Base-by-base conservation (phyloP, 768 basidiomycete genomes). In the Boletus subcaerulescens region DNA sequence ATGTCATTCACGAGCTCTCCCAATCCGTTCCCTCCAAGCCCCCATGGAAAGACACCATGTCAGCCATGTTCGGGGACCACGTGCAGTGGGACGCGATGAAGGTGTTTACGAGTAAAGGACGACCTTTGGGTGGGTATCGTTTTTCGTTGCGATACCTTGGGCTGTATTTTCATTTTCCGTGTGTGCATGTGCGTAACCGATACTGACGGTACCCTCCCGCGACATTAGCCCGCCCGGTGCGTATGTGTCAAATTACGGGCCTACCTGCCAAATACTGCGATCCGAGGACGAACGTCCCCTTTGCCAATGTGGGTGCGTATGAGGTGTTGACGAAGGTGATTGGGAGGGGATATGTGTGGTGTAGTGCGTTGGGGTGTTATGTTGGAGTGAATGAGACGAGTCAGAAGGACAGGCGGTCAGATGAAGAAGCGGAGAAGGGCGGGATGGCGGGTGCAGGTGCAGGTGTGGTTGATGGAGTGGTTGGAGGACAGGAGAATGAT, bases 11-110 rank as follows among this genome's bases (percentile, higher is more conserved):
- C 62, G 87, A 89, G 60, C 47, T 69, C 3, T 74, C 71, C 3
- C 82, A 87, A 57, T 65, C 70, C 2, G 71, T 77, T 22, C 74
- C 73, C 5, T 69, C 71, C 1, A 69, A 83, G 54, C 86, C 88
- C 0, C 64, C 70, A 0, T 88, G 89, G 87, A 76, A 73, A 45
- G 82, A 87, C 31, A 91, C 87, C 12, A 89, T 94, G 86, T 63
- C 77, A 8, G 85, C 91, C 2, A 78, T 96, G 74, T 92, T 98
- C 61, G 93, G 95, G 2, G 77, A 88, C 48, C 87, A 95, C 60
- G 86, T 87, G 10, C 79, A 86, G 45, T 98, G 90, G 90, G 84
- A 88, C 48, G 80, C 85, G 29, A 54, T 89, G 20, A 82, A 77
- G 56, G 86, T 86, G 7, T 89, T 81, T 60, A 74, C 76, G 2